These are phyloP conservation scores for Tolypocladium capitatum DNA, from an alignment of 2,329 filamentous ascomycete genomes.

Conservation along the genomic window DNA sequence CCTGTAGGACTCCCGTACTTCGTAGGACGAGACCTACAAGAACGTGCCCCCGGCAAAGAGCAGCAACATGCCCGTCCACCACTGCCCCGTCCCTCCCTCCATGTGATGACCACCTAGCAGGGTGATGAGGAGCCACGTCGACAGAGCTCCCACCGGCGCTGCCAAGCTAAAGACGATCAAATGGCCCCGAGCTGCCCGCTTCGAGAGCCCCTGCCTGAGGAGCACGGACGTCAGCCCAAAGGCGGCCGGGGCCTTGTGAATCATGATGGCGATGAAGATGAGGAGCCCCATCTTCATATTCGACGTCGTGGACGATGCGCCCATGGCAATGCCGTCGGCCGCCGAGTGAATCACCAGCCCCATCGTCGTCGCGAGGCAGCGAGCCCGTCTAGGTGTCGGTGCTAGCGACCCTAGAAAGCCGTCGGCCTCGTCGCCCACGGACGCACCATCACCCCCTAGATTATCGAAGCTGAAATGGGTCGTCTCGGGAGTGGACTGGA, in stretches of 20 bases:
- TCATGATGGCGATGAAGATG: conserved; percentile 92
- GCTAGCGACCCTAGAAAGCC: conserved; percentile 46
- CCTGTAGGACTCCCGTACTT: background rate
- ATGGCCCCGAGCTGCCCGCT: conserved; percentile 71
- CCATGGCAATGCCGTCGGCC: conserved; percentile 90
- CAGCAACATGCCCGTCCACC: conserved; percentile 84
- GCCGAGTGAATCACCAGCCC: conserved; percentile 93
- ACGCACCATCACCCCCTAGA: conserved; percentile 41
- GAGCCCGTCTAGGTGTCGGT: conserved; percentile 43
- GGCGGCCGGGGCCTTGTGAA: conserved; percentile 91
- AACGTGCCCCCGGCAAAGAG: conserved; percentile 96
- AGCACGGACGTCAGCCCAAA: conserved; percentile 88
- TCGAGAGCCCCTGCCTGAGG: conserved; percentile 81
- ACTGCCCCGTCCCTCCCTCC: conserved; percentile 52
- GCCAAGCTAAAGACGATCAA: conserved; percentile 84
- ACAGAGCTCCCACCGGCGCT: conserved; percentile 71
- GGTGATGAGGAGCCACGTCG: conserved; percentile 70
- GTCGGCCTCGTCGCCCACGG: conserved; percentile 42
- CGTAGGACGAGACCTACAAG: conserved; percentile 46
- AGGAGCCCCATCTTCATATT: conserved; percentile 72
- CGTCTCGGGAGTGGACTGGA: conserved; percentile 52
- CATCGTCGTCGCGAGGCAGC: conserved; percentile 69
- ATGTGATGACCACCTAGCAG: conserved; percentile 51
- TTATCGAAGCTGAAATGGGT: conserved; percentile 84
- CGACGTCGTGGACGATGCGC: conserved; percentile 67